phyloP scores from a whole-genome alignment of 2,329 filamentous ascomycete genomes.

The Fusarium sp. region DNA sequence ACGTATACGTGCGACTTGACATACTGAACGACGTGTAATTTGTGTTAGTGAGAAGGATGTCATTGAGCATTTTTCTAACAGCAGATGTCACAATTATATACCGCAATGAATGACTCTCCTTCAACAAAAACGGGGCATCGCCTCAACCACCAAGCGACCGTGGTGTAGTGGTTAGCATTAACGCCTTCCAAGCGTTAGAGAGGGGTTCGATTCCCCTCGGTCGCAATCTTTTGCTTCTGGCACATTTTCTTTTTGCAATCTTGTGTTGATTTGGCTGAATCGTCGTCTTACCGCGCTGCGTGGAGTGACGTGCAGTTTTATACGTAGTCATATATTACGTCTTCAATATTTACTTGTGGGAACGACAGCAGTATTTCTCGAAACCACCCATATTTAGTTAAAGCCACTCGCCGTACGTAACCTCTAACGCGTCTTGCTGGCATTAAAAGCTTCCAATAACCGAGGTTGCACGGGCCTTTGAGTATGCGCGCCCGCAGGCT shows the following conservation, averaged over 20 bases:
- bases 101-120: rapidly evolving
- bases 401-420: constrained; percentile 56
- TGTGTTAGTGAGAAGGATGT: too few species aligned
- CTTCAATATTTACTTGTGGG: too few species aligned
- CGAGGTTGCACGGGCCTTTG: constrained; percentile 47
- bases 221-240: constrained; percentile 12
- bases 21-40: too few species aligned
- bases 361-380: too few species aligned
- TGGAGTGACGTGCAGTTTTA: background rate
- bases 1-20: too few species aligned
- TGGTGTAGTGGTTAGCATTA: constrained; percentile 37
- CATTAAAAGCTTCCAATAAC: constrained; percentile 26
- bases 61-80: too few species aligned
- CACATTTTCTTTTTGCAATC: background rate
- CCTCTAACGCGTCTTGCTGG: constrained; percentile 49
- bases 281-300: background rate
- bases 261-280: too few species aligned
- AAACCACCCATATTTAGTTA: constrained; percentile 55
- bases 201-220: constrained; percentile 35
- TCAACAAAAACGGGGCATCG: background rate
- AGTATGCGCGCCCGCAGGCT: constrained; percentile 52
- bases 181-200: constrained; percentile 36
- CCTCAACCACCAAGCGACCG: constrained; percentile 13
- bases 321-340: too few species aligned
- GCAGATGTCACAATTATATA: background rate